These are phyloP conservation scores for Hapsidospora chrysogenum DNA, from an alignment of 495 filamentous ascomycete species.

Conservation along the genomic window DNA sequence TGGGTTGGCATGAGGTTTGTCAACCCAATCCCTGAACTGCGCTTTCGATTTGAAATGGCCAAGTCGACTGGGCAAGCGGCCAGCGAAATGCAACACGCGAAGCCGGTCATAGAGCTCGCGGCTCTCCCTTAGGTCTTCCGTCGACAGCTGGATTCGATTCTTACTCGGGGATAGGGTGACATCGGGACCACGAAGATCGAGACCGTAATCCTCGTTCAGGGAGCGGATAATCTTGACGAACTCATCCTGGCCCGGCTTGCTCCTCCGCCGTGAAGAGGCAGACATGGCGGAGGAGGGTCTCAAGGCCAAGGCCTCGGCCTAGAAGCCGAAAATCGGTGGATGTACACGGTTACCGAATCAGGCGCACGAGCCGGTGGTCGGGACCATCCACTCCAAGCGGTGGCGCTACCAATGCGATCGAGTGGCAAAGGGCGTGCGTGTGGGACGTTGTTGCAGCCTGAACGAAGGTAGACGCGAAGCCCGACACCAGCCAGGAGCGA, in stretches of 20 bases:
- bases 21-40: slow-evolving; percentile 7
- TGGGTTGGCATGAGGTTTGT: slow-evolving; percentile 4
- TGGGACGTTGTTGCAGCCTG: too few relatives aligned
- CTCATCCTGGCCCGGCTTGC: slow-evolving; percentile 3
- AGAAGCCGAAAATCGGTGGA: too few relatives aligned
- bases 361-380: too few relatives aligned
- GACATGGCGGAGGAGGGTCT: too few relatives aligned
- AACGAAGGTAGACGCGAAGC: too few relatives aligned
- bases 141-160: slow-evolving; percentile 1
- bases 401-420: too few relatives aligned
- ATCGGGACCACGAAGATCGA: slow-evolving; percentile 7
- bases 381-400: too few relatives aligned
- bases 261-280: too few relatives aligned
- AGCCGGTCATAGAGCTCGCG: slow-evolving; percentile 7
- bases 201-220: slow-evolving; percentile 10
- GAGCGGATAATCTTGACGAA: slow-evolving; percentile 4
- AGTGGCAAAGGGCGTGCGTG: too few relatives aligned
- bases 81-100: slow-evolving; percentile 8
- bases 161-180: slow-evolving; percentile 6
- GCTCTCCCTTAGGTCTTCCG: slow-evolving; percentile 3
- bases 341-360: too few relatives aligned
- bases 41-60: slow-evolving; percentile 5
- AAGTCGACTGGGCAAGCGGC: slow-evolving; percentile 4
- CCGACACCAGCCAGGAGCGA: too few relatives aligned
- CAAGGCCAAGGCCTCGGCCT: too few relatives aligned